Evolutionary conservation across 371 early-diverging fungal species (phyloP), one percentile per base, ranked within the genome.

Genomic region (Batrachochytrium dendrobatidis): DNA sequence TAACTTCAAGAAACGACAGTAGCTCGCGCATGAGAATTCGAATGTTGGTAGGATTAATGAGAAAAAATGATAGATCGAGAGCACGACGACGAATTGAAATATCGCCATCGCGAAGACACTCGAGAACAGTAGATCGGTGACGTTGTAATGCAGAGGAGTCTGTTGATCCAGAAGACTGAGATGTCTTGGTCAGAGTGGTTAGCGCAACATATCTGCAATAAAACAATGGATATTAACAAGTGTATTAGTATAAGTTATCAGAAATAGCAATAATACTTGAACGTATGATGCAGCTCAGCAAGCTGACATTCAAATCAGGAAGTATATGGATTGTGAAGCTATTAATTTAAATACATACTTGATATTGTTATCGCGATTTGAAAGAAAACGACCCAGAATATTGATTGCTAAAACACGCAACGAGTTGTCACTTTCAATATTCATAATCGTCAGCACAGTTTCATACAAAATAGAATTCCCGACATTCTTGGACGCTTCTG

Each of bases 391-490:
- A 58, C 98, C 98, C 12, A 98, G 83, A 69, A 96, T 94, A 64
- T 96, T 97, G 65, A 98, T 90, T 29, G 94, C 98, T 63, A 98
- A 68, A 30, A 94, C 92, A 29, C 98, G 86, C 61, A 98, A 76
- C 12, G 91, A 89, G 48, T 79, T 83, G 58, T 95, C 97, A 53
- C 90, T 88, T 59, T 94, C 89, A 35, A 92, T 90, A 34, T 91
- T 88, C 91, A 98, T 88, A 57, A 94, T 94, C 0, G 98, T 95
- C 69, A 92, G 67, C 0, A 93, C 94, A 24, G 94, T 90, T 65
- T 98, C 98, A 69, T 98, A 98, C 52, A 97, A 70, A 51, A 98
- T 92, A 15, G 97, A 85, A 62, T 93, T 95, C 48, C 98, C 98
- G 30, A 93, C 97, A 67, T 97, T 98, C 71, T 95, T 94, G 35